phyloP scores from a whole-genome alignment of 371 early-diverging fungal genomes.

The Mucor racemosus region DNA sequence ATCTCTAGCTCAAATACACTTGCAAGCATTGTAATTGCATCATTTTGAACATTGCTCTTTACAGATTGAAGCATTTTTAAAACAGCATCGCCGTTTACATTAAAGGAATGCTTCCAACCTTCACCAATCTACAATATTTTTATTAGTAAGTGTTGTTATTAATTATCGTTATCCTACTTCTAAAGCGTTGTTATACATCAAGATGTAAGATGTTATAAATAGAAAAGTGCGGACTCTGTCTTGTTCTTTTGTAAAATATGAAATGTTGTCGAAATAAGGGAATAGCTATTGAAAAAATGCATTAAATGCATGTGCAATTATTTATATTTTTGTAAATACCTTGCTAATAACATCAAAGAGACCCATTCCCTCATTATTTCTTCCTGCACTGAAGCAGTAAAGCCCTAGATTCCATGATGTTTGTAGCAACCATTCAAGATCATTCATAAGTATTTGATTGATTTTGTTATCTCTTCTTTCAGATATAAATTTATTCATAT shows the following conservation, averaged over 20 bases:
- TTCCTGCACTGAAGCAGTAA: constrained; percentile 20
- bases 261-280: neutral
- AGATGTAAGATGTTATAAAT: neutral
- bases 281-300: neutral
- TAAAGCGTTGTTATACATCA: neutral
- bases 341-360: constrained; percentile 16
- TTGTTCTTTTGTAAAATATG: constrained; percentile 9
- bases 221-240: constrained; percentile 8
- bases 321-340: neutral
- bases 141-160: neutral
- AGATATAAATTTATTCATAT: neutral
- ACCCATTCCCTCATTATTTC: constrained; percentile 8
- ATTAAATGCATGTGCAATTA: neutral
- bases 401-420: constrained; percentile 24
- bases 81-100: neutral
- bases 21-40: neutral
- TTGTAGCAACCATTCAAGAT: constrained; percentile 19
- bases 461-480: neutral
- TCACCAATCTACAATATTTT: neutral
- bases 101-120: neutral
- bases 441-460: neutral
- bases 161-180: neutral
- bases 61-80: neutral
- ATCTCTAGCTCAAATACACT: constrained; percentile 17
- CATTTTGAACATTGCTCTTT: neutral